phyloP scores from a whole-genome alignment of 2,329 filamentous ascomycete species.

The Verruconis gallopava region DNA sequence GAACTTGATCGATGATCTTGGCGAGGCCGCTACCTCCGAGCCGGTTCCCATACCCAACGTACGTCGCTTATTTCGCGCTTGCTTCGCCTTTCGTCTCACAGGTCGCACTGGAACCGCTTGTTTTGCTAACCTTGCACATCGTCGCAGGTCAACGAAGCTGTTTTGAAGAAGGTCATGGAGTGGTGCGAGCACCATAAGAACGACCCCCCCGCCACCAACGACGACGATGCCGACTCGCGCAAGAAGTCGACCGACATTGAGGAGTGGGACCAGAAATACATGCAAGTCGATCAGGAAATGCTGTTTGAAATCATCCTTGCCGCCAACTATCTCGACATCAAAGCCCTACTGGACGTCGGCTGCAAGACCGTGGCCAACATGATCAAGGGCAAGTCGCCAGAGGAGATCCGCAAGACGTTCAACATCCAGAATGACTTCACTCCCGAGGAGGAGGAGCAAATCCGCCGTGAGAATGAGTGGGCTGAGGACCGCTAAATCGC shows the following conservation, averaged over 20 bases:
- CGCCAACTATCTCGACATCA: conserved; percentile 98
- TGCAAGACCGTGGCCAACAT: conserved; percentile 99
- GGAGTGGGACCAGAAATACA: conserved; percentile 99
- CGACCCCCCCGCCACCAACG: conserved; percentile 67
- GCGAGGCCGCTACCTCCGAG: conserved; percentile 39
- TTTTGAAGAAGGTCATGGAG: conserved; percentile 91
- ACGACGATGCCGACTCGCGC: conserved; percentile 84
- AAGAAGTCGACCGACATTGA: conserved; percentile 99
- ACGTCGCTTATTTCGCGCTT: conserved; percentile 15
- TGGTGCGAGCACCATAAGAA: conserved; percentile 94
- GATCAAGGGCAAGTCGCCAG: conserved; percentile 99
- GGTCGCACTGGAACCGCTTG: no score
- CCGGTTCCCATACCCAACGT: conserved; percentile 78
- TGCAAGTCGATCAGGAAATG: conserved; percentile 99
- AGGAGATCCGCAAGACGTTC: conserved; percentile 99
- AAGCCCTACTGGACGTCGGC: conserved; percentile 90
- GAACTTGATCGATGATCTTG: conserved; percentile 94
- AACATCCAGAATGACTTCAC: conserved; percentile 99
- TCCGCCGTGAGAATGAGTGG: conserved; percentile 43
- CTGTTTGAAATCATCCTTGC: conserved; percentile 95
- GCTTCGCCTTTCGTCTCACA: conserved; percentile 1
- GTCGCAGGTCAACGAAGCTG: conserved; percentile 66
- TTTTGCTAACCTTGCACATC: conserved; percentile 22
- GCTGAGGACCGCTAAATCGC: conserved; percentile 23
- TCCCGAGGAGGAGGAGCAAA: conserved; percentile 97